Conservation (phyloP, 2,329 filamentous ascomycete genomes). For the Lizonia empirigonia region DNA sequence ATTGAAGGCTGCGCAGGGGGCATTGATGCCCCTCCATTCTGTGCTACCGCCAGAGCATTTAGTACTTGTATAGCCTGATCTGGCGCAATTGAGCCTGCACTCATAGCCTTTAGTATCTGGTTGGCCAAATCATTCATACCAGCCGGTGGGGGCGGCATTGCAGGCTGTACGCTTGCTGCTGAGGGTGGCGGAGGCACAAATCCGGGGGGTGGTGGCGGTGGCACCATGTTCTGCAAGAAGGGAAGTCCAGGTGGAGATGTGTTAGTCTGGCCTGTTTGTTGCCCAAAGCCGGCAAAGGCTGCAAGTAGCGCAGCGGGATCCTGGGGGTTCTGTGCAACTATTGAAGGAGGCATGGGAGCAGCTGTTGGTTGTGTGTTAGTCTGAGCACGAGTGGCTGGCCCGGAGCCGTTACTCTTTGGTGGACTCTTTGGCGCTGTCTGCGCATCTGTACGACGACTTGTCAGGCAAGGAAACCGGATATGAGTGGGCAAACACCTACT, state of each 20-base stretch:
- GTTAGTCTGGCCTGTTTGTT: conserved; percentile 40
- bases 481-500: conserved; percentile 61
- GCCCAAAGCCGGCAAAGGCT: conserved; percentile 40
- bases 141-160: conserved; percentile 33
- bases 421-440: conserved; percentile 37
- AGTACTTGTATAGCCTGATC: conserved; percentile 45
- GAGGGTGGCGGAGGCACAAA: conserved; percentile 40
- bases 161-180: conserved; percentile 27
- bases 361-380: conserved; percentile 38
- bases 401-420: conserved; percentile 31
- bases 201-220: conserved; percentile 40
- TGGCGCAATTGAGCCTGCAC: conserved; percentile 38
- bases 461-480: conserved; percentile 7
- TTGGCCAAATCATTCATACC: conserved; percentile 36
- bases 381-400: conserved; percentile 26
- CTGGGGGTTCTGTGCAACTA: conserved; percentile 25
- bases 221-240: conserved; percentile 38
- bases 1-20: conserved; percentile 34
- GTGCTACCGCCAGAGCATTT: conserved; percentile 36
- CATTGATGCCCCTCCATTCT: conserved; percentile 32
- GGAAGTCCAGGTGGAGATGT: conserved; percentile 32
- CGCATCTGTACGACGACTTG: conserved; percentile 20
- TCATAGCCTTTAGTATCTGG: conserved; percentile 45
- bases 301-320: conserved; percentile 43
- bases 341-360: conserved; percentile 22